Evolutionary conservation across 2,329 filamentous ascomycete species (phyloP).

Genomic region (Alternaria postmessia): DNA sequence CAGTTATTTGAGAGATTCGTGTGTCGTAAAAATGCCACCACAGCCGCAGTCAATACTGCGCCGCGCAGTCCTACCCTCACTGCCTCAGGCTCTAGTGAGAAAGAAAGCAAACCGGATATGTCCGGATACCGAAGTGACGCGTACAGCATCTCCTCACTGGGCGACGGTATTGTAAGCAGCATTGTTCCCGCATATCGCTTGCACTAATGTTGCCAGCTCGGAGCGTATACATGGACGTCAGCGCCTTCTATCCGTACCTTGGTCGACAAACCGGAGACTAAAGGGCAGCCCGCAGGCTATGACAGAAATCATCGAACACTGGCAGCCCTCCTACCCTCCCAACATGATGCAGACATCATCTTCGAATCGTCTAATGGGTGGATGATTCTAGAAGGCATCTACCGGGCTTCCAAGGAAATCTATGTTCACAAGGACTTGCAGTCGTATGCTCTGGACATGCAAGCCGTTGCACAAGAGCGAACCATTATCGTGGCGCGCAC

Average conservation of each 20-base stretch:
- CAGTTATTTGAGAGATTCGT: constrained; percentile 48
- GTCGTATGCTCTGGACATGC: constrained; percentile 46
- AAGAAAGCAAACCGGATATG: constrained; percentile 27
- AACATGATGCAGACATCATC: constrained; percentile 48
- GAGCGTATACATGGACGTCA: constrained; percentile 43
- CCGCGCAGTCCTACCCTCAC: constrained; percentile 32
- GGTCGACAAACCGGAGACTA: constrained; percentile 25
- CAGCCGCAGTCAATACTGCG: constrained; percentile 13
- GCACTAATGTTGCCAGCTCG: constrained; percentile 35
- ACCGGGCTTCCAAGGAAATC: constrained; percentile 40
- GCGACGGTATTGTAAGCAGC: constrained; percentile 41
- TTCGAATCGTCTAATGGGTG: constrained; percentile 49
- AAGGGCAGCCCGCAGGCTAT: constrained; percentile 1
- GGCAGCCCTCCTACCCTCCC: constrained; percentile 42
- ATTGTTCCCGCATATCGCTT: background rate
- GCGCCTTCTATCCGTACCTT: constrained; percentile 39
- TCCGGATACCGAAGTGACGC: constrained; percentile 32
- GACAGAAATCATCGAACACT: constrained; percentile 36
- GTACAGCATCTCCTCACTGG: constrained; percentile 40
- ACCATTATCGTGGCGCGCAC: constrained; percentile 46
- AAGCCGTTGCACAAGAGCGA: constrained; percentile 37
- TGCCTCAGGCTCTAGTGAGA: constrained; percentile 29
- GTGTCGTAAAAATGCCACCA: constrained; percentile 38
- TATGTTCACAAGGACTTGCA: constrained; percentile 43
- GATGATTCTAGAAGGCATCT: constrained; percentile 43